Conservation (phyloP, 176 grass and related monocot genomes). For the Miscanthus lutarioriparius region DNA sequence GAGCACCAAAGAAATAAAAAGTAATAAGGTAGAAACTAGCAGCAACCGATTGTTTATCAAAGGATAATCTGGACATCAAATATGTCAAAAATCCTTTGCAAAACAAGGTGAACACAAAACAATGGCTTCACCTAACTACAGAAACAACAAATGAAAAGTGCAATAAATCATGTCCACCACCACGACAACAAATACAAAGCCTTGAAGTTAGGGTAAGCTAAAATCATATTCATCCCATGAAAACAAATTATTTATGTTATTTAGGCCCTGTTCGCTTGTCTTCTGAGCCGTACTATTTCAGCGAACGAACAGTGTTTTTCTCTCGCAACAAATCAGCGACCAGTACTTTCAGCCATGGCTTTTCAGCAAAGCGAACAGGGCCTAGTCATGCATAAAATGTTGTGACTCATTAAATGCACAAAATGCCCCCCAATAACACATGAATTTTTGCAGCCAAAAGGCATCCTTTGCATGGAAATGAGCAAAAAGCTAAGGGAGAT, state of each 20-base stretch:
- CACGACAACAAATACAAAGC: not conserved
- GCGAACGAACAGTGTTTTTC: no score
- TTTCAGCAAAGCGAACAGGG: no score
- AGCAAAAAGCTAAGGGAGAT: conserved; percentile 11
- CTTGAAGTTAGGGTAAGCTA: not conserved
- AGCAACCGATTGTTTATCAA: conserved; percentile 8
- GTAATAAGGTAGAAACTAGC: not conserved
- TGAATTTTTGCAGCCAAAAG: conserved; percentile 2
- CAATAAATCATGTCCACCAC: not conserved
- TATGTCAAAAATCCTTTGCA: not conserved
- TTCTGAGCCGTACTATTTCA: no score
- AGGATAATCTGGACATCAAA: not conserved
- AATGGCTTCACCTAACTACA: conserved; percentile 17
- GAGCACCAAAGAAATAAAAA: not conserved
- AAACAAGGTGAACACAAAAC: conserved; percentile 22
- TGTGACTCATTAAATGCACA: not conserved
- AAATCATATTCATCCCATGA: not conserved
- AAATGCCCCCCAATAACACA: conserved; percentile 1
- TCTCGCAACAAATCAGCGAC: no score
- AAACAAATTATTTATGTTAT: not conserved
- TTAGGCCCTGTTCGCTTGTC: not conserved
- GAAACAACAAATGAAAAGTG: not conserved
- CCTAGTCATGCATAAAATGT: not conserved
- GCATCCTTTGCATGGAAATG: conserved; percentile 7
- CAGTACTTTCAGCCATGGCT: no score